A percentile compares a stretch with the other conserved stretches of the same genome.
Conservation (phyloP, 805 yeast species). For the Suhomyces canberraensis region DNA sequence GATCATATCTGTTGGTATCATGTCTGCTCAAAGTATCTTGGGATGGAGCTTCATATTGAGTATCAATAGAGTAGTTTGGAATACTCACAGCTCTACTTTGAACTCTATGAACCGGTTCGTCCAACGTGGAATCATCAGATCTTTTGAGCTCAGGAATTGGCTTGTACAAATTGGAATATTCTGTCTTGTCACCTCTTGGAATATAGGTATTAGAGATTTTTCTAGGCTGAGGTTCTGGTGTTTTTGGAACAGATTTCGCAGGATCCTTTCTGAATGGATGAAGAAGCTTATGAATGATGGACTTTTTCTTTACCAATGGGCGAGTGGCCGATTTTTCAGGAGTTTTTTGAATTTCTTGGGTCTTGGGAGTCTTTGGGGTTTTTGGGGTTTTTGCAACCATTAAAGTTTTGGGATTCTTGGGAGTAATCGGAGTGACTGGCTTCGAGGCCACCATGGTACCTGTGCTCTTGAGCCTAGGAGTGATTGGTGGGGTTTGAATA, state of each 20-base stretch:
- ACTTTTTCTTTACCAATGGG: no score
- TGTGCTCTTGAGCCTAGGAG: no score
- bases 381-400: no score
- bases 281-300: slow-evolving; percentile 8
- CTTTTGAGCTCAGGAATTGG: slow-evolving; percentile 22
- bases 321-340: no score
- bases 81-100: slow-evolving; percentile 3
- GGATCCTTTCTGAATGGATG: slow-evolving; percentile 6
- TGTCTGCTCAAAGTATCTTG: background rate
- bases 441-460: no score
- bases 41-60: background rate
- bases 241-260: slow-evolving; percentile 1
- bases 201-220: slow-evolving; percentile 17
- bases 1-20: background rate
- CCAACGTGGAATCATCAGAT: background rate
- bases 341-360: no score
- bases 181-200: slow-evolving; percentile 23
- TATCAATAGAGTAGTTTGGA: slow-evolving; percentile 2
- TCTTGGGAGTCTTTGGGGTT: no score
- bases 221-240: slow-evolving; percentile 2
- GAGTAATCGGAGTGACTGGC: no score
- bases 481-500: no score
- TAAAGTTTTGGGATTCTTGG: no score
- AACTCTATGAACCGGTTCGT: background rate
- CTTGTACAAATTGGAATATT: slow-evolving; percentile 18